Conservation (phyloP, 176 grass and related monocot species). For the Phoenix roebelenii region DNA sequence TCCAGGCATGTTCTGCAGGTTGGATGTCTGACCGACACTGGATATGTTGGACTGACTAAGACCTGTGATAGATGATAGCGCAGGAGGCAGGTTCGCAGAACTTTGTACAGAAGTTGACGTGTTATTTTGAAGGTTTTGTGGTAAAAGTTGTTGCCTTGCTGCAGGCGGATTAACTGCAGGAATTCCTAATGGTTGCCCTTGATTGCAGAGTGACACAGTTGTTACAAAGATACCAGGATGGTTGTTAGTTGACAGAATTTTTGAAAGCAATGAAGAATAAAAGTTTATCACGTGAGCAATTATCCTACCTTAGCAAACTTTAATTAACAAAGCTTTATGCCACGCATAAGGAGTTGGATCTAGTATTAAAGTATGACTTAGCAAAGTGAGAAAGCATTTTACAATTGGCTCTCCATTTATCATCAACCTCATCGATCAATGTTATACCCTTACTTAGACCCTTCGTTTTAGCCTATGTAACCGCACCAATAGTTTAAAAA, state of each 20-base stretch:
- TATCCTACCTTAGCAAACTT: no score
- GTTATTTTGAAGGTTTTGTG: slow-evolving; percentile 31
- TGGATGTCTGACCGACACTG: slow-evolving; percentile 41
- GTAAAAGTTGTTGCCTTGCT: slow-evolving; percentile 33
- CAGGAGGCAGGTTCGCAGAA: slow-evolving; percentile 20
- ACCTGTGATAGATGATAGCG: slow-evolving; percentile 18
- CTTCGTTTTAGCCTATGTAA: no score
- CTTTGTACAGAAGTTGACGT: slow-evolving; percentile 36
- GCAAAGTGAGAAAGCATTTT: no score
- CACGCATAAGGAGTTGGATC: no score
- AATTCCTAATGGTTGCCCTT: slow-evolving; percentile 45
- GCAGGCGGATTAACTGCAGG: slow-evolving; percentile 59
- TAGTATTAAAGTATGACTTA: no score
- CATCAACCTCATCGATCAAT: no score
- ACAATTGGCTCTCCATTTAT: no score
- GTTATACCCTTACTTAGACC: no score
- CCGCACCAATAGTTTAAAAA: no score
- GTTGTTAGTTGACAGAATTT: not conserved
- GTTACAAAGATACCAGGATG: slow-evolving; percentile 21
- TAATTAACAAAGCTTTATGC: no score
- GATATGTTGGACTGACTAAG: slow-evolving; percentile 32
- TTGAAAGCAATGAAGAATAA: not conserved
- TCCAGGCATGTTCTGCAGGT: slow-evolving; percentile 43
- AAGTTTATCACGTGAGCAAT: not conserved
- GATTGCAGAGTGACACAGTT: slow-evolving; percentile 44